These are phyloP conservation scores for Solanum hybrid DNA, from an alignment of 305 asterid genomes.

Conservation along the genomic window DNA sequence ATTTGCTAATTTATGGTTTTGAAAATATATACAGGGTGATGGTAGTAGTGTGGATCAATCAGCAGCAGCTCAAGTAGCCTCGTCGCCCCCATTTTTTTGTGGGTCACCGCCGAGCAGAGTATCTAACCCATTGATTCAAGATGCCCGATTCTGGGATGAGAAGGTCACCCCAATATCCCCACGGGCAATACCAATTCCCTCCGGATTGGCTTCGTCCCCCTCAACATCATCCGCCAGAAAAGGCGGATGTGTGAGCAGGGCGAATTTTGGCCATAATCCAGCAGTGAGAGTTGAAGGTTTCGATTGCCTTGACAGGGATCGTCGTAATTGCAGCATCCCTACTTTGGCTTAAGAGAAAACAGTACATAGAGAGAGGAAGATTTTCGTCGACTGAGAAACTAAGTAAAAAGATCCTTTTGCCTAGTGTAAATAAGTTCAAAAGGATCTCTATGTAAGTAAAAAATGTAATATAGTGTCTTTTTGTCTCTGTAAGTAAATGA, in stretches of 20 bases:
- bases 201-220: conserved; percentile 46
- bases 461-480: neutral
- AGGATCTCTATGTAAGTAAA: conserved; percentile 7
- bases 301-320: conserved; percentile 87
- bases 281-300: conserved; percentile 92
- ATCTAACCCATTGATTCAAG: conserved; percentile 94
- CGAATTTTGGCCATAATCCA: conserved; percentile 80
- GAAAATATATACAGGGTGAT: conserved; percentile 40
- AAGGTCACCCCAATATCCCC: conserved; percentile 50
- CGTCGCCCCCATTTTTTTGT: conserved; percentile 95
- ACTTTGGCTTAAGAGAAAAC: conserved; percentile 48
- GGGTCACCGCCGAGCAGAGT: conserved; percentile 99
- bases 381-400: conserved; percentile 15
- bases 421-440: conserved; percentile 40
- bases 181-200: conserved; percentile 41
- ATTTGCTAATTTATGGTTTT: neutral
- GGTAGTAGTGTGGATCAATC: conserved; percentile 32
- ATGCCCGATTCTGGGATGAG: conserved; percentile 71
- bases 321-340: conserved; percentile 88
- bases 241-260: conserved; percentile 60
- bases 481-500: neutral
- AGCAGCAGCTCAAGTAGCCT: conserved; percentile 40
- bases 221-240: conserved; percentile 46
- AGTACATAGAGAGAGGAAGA: conserved; percentile 2
- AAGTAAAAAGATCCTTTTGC: conserved; percentile 22